A percentile compares a stretch with the other conserved stretches of the same genome.
phyloP scores from a whole-genome alignment of 495 filamentous ascomycete genomes.

The Parathielavia appendiculata region DNA sequence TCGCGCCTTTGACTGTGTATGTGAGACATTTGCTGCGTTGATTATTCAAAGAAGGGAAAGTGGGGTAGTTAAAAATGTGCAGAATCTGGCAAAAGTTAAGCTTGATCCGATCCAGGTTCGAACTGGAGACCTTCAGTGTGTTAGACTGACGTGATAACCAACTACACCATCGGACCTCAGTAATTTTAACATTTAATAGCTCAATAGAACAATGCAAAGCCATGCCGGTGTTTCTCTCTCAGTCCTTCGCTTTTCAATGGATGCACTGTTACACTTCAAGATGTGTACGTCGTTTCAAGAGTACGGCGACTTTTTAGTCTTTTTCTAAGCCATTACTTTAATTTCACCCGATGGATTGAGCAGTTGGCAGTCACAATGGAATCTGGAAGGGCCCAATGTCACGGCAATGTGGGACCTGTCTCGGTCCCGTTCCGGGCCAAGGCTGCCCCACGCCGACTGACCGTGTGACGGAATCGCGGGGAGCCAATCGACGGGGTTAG shows the following conservation, averaged over 20 bases:
- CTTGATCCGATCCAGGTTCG: conserved; percentile 21
- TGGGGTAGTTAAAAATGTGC: conserved; percentile 6
- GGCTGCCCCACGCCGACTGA: conserved; percentile 13
- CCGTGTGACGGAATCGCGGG: background rate
- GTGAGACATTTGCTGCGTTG: too few relatives aligned
- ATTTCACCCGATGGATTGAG: too few relatives aligned
- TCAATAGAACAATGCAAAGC: too few relatives aligned
- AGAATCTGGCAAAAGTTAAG: conserved; percentile 11
- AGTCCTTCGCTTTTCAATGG: too few relatives aligned
- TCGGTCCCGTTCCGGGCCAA: conserved; percentile 14
- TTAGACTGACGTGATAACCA: conserved; percentile 26
- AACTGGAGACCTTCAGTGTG: conserved; percentile 24
- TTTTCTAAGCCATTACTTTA: too few relatives aligned
- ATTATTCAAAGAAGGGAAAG: too few relatives aligned
- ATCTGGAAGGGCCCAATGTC: too few relatives aligned
- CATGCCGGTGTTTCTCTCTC: too few relatives aligned
- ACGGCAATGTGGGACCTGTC: conserved; percentile 13
- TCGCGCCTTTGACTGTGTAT: conserved; percentile 19
- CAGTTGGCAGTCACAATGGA: too few relatives aligned
- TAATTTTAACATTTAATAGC: background rate
- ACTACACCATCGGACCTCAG: conserved; percentile 22
- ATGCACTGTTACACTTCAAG: too few relatives aligned
- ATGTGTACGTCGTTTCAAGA: too few relatives aligned
- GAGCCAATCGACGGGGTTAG: conserved; percentile 12
- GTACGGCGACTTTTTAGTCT: too few relatives aligned